phyloP scores from a whole-genome alignment of 257 asterid species.

The Capsicum pubescens region DNA sequence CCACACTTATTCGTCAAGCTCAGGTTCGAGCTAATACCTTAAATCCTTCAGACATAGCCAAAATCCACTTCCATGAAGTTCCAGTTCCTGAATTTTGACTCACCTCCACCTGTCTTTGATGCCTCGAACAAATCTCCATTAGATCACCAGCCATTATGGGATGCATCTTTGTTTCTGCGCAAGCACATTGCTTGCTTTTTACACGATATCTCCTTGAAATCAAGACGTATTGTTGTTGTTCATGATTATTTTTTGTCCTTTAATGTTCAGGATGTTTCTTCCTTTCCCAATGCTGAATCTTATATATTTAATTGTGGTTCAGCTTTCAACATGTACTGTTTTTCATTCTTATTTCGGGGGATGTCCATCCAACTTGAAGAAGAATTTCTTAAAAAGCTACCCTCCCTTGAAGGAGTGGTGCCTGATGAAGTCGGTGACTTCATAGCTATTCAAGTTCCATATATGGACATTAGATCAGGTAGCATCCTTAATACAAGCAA shows the following conservation, averaged over 20 bases:
- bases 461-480: constrained; percentile 50
- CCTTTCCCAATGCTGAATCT: constrained; percentile 46
- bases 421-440: constrained; percentile 43
- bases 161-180: constrained; percentile 46
- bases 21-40: too few relatives aligned
- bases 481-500: constrained; percentile 65
- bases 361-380: constrained; percentile 47
- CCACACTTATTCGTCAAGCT: too few relatives aligned
- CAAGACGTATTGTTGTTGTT: constrained; percentile 45
- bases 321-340: constrained; percentile 43
- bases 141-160: constrained; percentile 48
- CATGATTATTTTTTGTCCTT: constrained; percentile 59
- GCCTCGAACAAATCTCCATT: constrained; percentile 39
- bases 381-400: constrained; percentile 36
- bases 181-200: constrained; percentile 43
- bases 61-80: not conserved
- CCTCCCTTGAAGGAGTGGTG: constrained; percentile 46
- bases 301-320: constrained; percentile 59
- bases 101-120: constrained; percentile 41
- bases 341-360: constrained; percentile 48
- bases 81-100: constrained; percentile 27
- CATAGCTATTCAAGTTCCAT: constrained; percentile 39
- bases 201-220: constrained; percentile 24
- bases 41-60: too few relatives aligned
- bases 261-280: constrained; percentile 50